Evolutionary conservation across 768 basidiomycete species (phyloP).

Genomic region (Lentinula guzmanii): DNA sequence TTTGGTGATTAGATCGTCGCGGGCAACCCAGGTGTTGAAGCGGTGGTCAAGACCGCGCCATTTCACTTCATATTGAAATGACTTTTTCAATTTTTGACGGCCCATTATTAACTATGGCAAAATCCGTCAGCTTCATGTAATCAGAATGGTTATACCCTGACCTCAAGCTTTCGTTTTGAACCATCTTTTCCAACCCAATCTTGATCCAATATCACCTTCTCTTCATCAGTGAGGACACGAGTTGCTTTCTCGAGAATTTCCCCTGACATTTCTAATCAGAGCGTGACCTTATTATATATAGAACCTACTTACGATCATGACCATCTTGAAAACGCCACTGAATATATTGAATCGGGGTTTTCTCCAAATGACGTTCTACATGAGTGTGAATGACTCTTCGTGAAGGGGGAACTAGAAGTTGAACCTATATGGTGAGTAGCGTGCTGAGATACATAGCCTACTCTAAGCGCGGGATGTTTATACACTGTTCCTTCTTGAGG

Average conservation of each 20-base stretch:
- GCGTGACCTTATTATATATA: conserved; percentile 3
- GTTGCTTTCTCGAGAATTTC: conserved; percentile 90
- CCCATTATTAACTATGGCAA: conserved; percentile 72
- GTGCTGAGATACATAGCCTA: conserved; percentile 97
- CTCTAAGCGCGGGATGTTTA: conserved; percentile 90
- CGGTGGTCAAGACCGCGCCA: conserved; percentile 80
- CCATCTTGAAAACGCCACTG: conserved; percentile 99
- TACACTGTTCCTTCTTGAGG: conserved; percentile 91
- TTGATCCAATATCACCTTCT: conserved; percentile 68
- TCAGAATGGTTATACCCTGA: conserved; percentile 22
- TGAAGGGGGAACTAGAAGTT: conserved; percentile 11
- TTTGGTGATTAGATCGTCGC: conserved; percentile 79
- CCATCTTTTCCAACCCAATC: conserved; percentile 93
- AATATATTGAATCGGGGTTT: conserved; percentile 94
- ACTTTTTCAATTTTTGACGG: conserved; percentile 95
- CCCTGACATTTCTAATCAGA: conserved; percentile 33
- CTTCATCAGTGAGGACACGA: conserved; percentile 84
- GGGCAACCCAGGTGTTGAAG: conserved; percentile 88
- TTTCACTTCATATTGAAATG: conserved; percentile 89
- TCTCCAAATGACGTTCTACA: conserved; percentile 86
- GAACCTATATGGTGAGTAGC: conserved; percentile 93
- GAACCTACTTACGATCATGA: conserved; percentile 70
- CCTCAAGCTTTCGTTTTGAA: conserved; percentile 87
- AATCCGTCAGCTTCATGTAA: background rate
- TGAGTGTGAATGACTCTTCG: conserved; percentile 1